These are phyloP conservation scores for Tarenaya hassleriana DNA, from an alignment of 345 rosid species.

Conservation along the genomic window DNA sequence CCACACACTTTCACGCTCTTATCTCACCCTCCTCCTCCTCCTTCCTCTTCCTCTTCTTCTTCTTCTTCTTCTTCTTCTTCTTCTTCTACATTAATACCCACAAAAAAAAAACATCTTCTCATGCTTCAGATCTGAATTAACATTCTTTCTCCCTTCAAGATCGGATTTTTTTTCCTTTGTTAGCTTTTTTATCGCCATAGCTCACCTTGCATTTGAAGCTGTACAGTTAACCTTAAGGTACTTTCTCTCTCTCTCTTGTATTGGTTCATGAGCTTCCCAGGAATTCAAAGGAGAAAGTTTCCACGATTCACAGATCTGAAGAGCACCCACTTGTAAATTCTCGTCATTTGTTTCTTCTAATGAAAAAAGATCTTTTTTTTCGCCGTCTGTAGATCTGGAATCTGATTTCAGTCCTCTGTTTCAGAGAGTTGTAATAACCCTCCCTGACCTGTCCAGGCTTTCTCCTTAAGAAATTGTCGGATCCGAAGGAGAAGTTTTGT, in stretches of 20 bases:
- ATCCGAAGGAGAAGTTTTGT: no score
- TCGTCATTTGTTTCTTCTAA: neutral
- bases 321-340: no score
- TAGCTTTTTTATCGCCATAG: slow-evolving; percentile 22
- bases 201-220: slow-evolving; percentile 14
- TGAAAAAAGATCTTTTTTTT: neutral
- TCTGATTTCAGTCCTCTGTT: neutral
- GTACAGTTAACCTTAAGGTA: slow-evolving; percentile 32
- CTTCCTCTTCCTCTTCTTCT: neutral
- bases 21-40: slow-evolving; percentile 13
- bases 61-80: neutral
- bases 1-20: slow-evolving; percentile 28
- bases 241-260: neutral
- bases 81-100: neutral
- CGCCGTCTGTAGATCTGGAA: slow-evolving; percentile 12
- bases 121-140: no score
- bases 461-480: neutral
- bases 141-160: no score
- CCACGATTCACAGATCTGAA: no score
- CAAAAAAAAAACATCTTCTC: no score
- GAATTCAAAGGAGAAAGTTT: no score
- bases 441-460: neutral
- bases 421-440: neutral
- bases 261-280: no score
- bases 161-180: neutral